Evolutionary conservation across 1,284 basidiomycete genomes (phyloP).

Genomic region (Leccinum ponderosum): DNA sequence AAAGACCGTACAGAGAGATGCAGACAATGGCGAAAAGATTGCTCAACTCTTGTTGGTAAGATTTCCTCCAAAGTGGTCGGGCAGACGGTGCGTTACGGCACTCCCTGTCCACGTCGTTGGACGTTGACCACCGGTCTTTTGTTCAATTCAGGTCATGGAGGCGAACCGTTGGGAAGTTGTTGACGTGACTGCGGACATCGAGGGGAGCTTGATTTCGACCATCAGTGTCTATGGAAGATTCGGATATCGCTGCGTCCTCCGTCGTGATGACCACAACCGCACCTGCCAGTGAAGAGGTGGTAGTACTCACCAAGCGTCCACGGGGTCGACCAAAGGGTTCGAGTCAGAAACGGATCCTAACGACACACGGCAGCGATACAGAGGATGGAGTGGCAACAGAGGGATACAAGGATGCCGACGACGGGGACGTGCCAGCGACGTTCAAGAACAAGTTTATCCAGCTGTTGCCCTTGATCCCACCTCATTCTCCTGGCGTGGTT

Average conservation of each 20-base stretch:
- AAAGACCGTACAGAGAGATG: too few species aligned
- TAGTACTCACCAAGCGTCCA: slow-evolving; percentile 17
- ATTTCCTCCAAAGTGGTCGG: too few species aligned
- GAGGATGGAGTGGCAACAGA: slow-evolving; percentile 2
- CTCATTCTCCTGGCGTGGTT: slow-evolving; percentile 38
- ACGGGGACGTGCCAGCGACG: slow-evolving; percentile 29
- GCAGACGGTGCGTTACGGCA: too few species aligned
- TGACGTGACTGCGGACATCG: too few species aligned
- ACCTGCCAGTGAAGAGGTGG: slow-evolving; percentile 10
- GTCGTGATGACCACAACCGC: not conserved
- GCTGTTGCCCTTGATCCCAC: slow-evolving; percentile 55
- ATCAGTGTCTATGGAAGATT: slow-evolving; percentile 11
- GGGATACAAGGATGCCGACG: slow-evolving; percentile 9
- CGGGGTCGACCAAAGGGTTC: slow-evolving; percentile 20
- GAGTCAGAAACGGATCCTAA: slow-evolving; percentile 8
- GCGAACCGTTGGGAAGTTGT: too few species aligned
- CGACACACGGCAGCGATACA: slow-evolving; percentile 9
- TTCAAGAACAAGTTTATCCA: slow-evolving; percentile 69
- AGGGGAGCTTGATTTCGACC: slow-evolving; percentile 21
- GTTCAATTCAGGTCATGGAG: too few species aligned
- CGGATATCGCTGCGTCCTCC: not conserved
- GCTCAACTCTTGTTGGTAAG: too few species aligned
- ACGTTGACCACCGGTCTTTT: too few species aligned
- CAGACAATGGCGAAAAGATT: too few species aligned
- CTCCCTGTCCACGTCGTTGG: too few species aligned